Conservation (phyloP, 306 rosid species). For the Arachis stenosperma region DNA sequence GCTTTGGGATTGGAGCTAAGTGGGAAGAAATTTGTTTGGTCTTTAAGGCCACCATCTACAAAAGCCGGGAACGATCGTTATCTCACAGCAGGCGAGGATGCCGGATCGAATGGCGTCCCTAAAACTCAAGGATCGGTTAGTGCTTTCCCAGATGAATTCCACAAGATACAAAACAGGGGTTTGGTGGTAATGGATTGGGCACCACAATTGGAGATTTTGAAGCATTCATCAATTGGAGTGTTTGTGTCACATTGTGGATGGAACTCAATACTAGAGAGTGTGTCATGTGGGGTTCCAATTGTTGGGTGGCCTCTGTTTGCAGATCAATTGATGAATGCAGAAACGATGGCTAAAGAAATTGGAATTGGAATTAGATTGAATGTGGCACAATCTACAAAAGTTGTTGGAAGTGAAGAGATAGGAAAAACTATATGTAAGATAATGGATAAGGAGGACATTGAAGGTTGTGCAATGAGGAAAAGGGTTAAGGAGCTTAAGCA, state of each 20-base stretch:
- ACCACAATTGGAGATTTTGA: neutral
- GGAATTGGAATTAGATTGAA: neutral
- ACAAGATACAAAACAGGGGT: neutral
- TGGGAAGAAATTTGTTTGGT: neutral
- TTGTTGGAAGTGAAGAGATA: neutral
- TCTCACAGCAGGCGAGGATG: neutral
- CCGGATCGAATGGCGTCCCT: neutral
- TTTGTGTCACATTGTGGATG: constrained; percentile 17
- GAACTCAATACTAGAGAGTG: neutral
- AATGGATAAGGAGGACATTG: neutral
- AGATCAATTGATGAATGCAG: constrained; percentile 15
- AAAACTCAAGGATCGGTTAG: neutral
- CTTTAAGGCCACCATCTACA: neutral
- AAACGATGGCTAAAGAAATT: neutral
- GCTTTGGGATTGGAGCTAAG: constrained; percentile 12
- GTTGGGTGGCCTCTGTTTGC: constrained; percentile 2
- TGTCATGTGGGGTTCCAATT: neutral
- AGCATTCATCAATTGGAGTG: neutral
- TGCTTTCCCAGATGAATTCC: neutral
- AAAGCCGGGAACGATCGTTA: neutral
- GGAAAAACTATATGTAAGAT: neutral
- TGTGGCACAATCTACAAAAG: neutral
- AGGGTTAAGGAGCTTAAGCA: neutral
- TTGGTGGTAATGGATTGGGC: neutral
- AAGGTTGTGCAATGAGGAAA: neutral